These are phyloP conservation scores for Plasmopara viticola DNA, from an alignment of 352 stramenopile genomes.

Conservation along the genomic window DNA sequence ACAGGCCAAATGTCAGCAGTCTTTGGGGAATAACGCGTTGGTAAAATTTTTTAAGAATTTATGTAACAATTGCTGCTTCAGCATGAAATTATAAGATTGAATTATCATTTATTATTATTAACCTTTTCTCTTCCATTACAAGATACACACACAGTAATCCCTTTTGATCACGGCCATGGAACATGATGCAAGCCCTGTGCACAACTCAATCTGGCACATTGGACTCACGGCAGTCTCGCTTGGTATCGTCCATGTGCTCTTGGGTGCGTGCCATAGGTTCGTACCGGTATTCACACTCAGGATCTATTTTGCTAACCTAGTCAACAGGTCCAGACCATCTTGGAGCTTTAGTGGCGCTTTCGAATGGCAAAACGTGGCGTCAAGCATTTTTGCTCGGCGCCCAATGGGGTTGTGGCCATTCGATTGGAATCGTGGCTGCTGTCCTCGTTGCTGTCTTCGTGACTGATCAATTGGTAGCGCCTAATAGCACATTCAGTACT, in stretches of 20 bases:
- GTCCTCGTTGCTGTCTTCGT: constrained; percentile 44
- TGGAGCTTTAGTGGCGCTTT: constrained; percentile 79
- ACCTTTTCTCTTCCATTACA: too few species aligned
- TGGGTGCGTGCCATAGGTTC: constrained; percentile 19
- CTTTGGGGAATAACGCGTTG: constrained; percentile 21
- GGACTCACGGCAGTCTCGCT: constrained; percentile 35
- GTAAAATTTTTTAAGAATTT: neutral
- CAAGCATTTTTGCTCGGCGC: constrained; percentile 69
- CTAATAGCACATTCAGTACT: constrained; percentile 18
- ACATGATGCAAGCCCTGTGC: constrained; percentile 8
- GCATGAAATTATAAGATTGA: too few species aligned
- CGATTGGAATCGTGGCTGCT: constrained; percentile 71
- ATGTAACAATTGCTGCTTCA: neutral
- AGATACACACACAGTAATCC: too few species aligned
- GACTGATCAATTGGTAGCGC: constrained; percentile 30
- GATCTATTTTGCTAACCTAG: neutral
- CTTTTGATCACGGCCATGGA: constrained; percentile 7
- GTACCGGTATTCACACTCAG: neutral
- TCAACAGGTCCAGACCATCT: constrained; percentile 80
- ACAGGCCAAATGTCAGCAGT: constrained; percentile 63
- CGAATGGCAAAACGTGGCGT: constrained; percentile 51
- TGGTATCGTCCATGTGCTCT: constrained; percentile 51
- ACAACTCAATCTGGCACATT: constrained; percentile 20
- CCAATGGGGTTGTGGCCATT: constrained; percentile 87
- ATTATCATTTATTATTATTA: too few species aligned